phyloP scores from a whole-genome alignment of 352 stramenopile genomes.

The Globisporangium alternatum region DNA sequence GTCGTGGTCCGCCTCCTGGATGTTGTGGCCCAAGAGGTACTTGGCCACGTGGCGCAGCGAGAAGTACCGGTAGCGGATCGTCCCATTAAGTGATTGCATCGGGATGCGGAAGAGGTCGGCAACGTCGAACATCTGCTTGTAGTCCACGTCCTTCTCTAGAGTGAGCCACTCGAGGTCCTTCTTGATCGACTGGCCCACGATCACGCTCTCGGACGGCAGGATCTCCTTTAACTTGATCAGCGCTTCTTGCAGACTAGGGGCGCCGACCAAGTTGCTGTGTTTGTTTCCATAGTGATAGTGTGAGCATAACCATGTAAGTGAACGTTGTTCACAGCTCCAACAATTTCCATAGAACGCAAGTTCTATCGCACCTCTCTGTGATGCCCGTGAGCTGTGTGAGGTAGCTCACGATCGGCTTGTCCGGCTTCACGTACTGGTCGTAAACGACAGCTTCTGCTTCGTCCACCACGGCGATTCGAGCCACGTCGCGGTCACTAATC shows the following conservation, averaged over 20 bases:
- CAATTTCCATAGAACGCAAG: not conserved
- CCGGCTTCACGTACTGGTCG: conserved; percentile 86
- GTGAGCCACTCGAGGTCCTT: conserved; percentile 91
- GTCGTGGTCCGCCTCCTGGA: conserved; percentile 84
- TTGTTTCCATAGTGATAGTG: not conserved
- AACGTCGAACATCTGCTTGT: conserved; percentile 84
- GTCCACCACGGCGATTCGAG: conserved; percentile 88
- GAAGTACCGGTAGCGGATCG: conserved; percentile 83
- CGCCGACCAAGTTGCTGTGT: conserved; percentile 55
- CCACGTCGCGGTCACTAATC: conserved; percentile 86
- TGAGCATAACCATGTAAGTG: not conserved
- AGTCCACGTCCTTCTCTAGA: conserved; percentile 80
- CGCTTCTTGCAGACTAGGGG: conserved; percentile 69
- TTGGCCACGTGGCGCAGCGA: conserved; percentile 82
- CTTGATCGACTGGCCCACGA: conserved; percentile 92
- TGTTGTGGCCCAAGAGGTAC: conserved; percentile 75
- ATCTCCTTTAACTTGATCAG: conserved; percentile 70
- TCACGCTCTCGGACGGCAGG: conserved; percentile 79
- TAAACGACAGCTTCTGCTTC: conserved; percentile 83
- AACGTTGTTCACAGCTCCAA: not conserved
- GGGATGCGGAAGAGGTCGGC: conserved; percentile 81
- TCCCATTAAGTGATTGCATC: conserved; percentile 68
- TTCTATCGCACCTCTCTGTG: conserved; percentile 49
- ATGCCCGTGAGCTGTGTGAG: conserved; percentile 90
- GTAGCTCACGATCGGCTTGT: conserved; percentile 87